Conservation (phyloP, 2,329 filamentous ascomycete species). For the Stachybotrys echinatus region DNA sequence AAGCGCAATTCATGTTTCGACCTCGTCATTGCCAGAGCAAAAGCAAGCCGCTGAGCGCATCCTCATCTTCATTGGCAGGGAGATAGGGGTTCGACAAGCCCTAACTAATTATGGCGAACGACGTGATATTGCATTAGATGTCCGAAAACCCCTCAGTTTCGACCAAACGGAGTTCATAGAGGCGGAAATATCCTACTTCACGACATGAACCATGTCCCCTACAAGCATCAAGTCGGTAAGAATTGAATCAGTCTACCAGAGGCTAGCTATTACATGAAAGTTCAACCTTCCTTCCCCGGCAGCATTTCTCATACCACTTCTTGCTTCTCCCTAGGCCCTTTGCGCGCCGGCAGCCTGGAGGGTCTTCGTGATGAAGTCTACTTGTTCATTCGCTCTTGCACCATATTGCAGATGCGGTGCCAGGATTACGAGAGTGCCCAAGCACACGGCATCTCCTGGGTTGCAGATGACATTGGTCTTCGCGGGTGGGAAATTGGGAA, state of each 20-base stretch:
- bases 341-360: constrained; percentile 1
- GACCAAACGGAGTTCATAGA: not conserved
- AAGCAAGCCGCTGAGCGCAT: constrained; percentile 17
- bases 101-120: constrained; percentile 15
- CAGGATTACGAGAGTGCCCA: constrained; percentile 25
- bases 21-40: constrained; percentile 21
- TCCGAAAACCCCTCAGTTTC: constrained; percentile 14
- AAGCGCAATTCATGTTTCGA: constrained; percentile 21
- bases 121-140: constrained; percentile 18
- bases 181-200: too few relatives aligned
- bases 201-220: too few relatives aligned
- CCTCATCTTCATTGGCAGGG: constrained; percentile 26
- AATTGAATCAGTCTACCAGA: not conserved
- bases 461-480: constrained; percentile 36
- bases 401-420: constrained; percentile 31
- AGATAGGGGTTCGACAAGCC: constrained; percentile 31
- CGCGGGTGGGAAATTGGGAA: constrained; percentile 25
- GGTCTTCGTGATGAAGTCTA: constrained; percentile 18
- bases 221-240: not conserved
- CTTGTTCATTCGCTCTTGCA: constrained; percentile 22
- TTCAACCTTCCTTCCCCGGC: not conserved
- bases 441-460: constrained; percentile 30
- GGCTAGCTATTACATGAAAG: not conserved
- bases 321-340: not conserved
- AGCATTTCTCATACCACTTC: not conserved